phyloP scores from a whole-genome alignment of 306 rosid genomes.

The Myrica gale region DNA sequence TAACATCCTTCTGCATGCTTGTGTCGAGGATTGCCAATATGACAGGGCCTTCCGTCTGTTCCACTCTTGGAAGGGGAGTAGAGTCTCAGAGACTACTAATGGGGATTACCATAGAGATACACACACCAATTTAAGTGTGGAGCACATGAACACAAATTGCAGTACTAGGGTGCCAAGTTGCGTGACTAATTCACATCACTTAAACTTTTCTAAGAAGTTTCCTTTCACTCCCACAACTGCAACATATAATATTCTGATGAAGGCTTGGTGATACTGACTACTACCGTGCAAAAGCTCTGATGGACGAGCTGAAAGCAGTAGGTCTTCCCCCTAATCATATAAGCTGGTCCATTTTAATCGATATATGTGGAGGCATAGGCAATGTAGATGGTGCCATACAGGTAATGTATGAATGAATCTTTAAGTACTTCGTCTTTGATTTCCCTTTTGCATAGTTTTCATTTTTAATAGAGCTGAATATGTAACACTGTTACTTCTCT shows the following conservation, averaged over 20 bases:
- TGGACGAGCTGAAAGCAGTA: slow-evolving; percentile 67
- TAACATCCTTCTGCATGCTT: slow-evolving; percentile 86
- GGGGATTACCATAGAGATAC: slow-evolving; percentile 30
- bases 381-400: slow-evolving; percentile 70
- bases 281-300: slow-evolving; percentile 72
- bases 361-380: slow-evolving; percentile 64
- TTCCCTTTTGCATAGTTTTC: slow-evolving; percentile 15
- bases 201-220: slow-evolving; percentile 52
- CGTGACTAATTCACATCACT: slow-evolving; percentile 44
- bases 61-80: slow-evolving; percentile 65
- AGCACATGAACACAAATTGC: slow-evolving; percentile 20
- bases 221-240: slow-evolving; percentile 71
- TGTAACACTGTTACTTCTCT: not conserved
- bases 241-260: slow-evolving; percentile 84
- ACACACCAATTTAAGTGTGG: slow-evolving; percentile 24
- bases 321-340: slow-evolving; percentile 84
- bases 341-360: slow-evolving; percentile 87
- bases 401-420: slow-evolving; percentile 44
- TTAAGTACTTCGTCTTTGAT: slow-evolving; percentile 10
- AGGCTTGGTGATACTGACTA: slow-evolving; percentile 96
- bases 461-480: slow-evolving; percentile 5
- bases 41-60: slow-evolving; percentile 92
- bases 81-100: slow-evolving; percentile 37
- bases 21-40: slow-evolving; percentile 90
- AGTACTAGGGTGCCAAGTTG: slow-evolving; percentile 31